phyloP scores from a whole-genome alignment of 2,329 filamentous ascomycete species.

The Hypoxylon sp. region DNA sequence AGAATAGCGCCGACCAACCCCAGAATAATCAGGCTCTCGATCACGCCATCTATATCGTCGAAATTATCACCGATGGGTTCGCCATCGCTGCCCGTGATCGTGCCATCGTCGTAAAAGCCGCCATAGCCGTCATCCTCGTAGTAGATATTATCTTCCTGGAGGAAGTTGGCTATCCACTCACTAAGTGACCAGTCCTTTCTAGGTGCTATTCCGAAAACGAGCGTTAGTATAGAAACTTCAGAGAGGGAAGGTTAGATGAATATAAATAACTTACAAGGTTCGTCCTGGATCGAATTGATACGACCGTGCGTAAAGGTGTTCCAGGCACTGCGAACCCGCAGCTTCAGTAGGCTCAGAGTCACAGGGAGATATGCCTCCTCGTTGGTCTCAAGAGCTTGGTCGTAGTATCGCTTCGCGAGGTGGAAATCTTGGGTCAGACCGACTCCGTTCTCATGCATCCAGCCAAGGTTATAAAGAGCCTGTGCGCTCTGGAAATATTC shows the following conservation, averaged over 20 bases:
- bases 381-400: conserved; percentile 91
- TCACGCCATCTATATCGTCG: conserved; percentile 80
- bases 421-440: conserved; percentile 96
- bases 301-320: conserved; percentile 92
- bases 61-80: conserved; percentile 68
- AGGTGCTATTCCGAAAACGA: conserved; percentile 63
- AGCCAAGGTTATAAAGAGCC: conserved; percentile 95
- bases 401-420: conserved; percentile 95
- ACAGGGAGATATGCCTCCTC: conserved; percentile 95
- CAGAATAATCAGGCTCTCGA: conserved; percentile 89
- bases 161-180: conserved; percentile 90
- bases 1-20: conserved; percentile 81
- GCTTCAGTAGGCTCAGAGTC: conserved; percentile 86
- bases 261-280: conserved; percentile 76
- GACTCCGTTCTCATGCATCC: conserved; percentile 99
- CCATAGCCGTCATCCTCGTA: conserved; percentile 74
- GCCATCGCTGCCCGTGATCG: conserved; percentile 69
- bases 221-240: conserved; percentile 50
- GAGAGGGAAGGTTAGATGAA: not conserved
- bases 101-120: conserved; percentile 68
- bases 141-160: conserved; percentile 76
- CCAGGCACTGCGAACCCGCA: conserved; percentile 90
- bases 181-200: conserved; percentile 82
- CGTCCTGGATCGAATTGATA: conserved; percentile 92
- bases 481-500: conserved; percentile 94